These are phyloP conservation scores for Zasmidium angulare DNA, from an alignment of 2,329 filamentous ascomycete species.

Conservation along the genomic window DNA sequence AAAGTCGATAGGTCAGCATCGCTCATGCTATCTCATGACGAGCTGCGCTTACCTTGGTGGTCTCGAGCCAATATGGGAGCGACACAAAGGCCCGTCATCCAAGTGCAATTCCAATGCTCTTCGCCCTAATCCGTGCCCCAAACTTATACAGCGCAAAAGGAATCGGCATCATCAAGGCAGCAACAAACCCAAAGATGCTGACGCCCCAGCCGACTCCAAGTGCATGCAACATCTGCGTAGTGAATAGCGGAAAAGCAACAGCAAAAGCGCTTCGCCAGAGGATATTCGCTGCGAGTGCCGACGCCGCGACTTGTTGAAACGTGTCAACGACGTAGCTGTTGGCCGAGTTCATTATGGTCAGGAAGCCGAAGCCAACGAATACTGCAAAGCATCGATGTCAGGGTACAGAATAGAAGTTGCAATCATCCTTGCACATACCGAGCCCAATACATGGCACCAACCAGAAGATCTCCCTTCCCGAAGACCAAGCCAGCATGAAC, in stretches of 20 bases:
- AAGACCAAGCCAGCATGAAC: slow-evolving; percentile 47
- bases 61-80: too few relatives aligned
- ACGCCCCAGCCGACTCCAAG: slow-evolving; percentile 41
- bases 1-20: too few relatives aligned
- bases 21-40: too few relatives aligned
- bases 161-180: slow-evolving; percentile 35
- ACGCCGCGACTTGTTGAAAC: slow-evolving; percentile 4
- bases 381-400: slow-evolving; percentile 11
- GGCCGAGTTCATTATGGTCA: slow-evolving; percentile 45
- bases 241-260: slow-evolving; percentile 5
- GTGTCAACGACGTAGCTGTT: slow-evolving; percentile 40
- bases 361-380: slow-evolving; percentile 33
- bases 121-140: slow-evolving; percentile 17
- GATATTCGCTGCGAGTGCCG: not conserved
- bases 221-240: slow-evolving; percentile 37
- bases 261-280: slow-evolving; percentile 6
- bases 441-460: slow-evolving; percentile 40
- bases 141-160: slow-evolving; percentile 44
- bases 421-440: not conserved
- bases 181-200: slow-evolving; percentile 35
- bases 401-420: slow-evolving; percentile 26
- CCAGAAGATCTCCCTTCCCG: slow-evolving; percentile 37
- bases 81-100: too few relatives aligned
- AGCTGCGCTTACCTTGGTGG: too few relatives aligned
- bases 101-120: not conserved